Evolutionary conservation across 805 yeast genomes (phyloP).

Genomic region (Candida broadrunensis): DNA sequence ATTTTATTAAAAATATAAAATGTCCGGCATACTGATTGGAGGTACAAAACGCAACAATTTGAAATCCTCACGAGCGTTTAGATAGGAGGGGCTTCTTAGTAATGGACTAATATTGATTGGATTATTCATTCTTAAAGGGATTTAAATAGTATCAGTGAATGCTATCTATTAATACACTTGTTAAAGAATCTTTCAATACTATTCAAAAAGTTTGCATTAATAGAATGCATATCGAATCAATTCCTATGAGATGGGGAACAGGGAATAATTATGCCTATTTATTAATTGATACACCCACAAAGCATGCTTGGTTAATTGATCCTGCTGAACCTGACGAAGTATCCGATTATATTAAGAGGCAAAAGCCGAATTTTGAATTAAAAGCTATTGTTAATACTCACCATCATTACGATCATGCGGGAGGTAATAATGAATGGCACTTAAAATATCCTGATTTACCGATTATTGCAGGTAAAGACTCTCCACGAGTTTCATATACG

Average conservation of each 20-base stretch:
- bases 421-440: constrained; percentile 64
- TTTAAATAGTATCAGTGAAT: too few relatives aligned
- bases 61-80: too few relatives aligned
- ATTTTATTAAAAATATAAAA: too few relatives aligned
- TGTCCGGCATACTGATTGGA: too few relatives aligned
- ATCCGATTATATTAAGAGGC: constrained; percentile 42
- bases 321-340: constrained; percentile 84
- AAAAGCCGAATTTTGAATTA: constrained; percentile 45
- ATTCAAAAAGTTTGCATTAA: neutral
- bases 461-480: constrained; percentile 80
- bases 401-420: constrained; percentile 94
- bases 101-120: too few relatives aligned
- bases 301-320: constrained; percentile 79
- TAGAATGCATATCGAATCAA: constrained; percentile 72
- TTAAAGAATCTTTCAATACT: too few relatives aligned
- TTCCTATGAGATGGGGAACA: constrained; percentile 93
- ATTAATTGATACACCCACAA: constrained; percentile 62
- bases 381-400: constrained; percentile 89
- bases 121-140: too few relatives aligned
- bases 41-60: too few relatives aligned
- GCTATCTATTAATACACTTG: too few relatives aligned
- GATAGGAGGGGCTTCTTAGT: too few relatives aligned
- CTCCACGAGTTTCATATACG: constrained; percentile 67
- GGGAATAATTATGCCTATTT: constrained; percentile 92
- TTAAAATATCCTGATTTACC: constrained; percentile 46